Percentiles rank a stretch among this genome's conserved stretches.
Evolutionary conservation across 352 stramenopile species (phyloP).

Genomic region (Hyaloperonospora arabidopsidis): DNA sequence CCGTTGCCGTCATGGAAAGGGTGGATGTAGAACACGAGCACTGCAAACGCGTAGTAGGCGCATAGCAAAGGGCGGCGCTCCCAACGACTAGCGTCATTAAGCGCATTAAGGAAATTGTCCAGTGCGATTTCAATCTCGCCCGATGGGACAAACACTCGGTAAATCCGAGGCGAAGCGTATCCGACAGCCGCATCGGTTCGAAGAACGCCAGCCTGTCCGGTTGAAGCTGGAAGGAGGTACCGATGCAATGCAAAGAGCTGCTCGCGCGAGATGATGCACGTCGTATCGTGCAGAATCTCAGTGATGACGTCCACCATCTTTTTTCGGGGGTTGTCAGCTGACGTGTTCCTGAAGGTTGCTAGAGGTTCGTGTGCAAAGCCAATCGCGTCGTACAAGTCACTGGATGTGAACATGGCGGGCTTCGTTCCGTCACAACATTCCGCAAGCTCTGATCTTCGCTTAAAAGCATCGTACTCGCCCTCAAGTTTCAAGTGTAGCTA

Average conservation of each 20-base stretch:
- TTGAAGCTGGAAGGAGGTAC: constrained; percentile 40
- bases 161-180: constrained; percentile 71
- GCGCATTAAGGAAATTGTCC: constrained; percentile 29
- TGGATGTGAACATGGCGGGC: constrained; percentile 42
- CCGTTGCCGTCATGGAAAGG: constrained; percentile 83
- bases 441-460: constrained; percentile 31
- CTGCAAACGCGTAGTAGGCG: constrained; percentile 72
- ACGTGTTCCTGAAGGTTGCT: constrained; percentile 5
- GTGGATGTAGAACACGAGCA: constrained; percentile 80
- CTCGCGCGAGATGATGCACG: constrained; percentile 42
- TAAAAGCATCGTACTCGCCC: constrained; percentile 53
- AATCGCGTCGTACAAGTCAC: constrained; percentile 69
- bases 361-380: constrained; percentile 46
- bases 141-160: constrained; percentile 67
- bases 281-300: constrained; percentile 49
- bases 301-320: constrained; percentile 56
- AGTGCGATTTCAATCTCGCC: constrained; percentile 51
- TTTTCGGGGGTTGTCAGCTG: constrained; percentile 23
- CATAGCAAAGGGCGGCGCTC: constrained; percentile 47
- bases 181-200: constrained; percentile 55
- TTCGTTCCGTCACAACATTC: constrained; percentile 34
- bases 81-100: constrained; percentile 44
- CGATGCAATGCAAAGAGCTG: constrained; percentile 55
- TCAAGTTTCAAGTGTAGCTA: constrained; percentile 43
- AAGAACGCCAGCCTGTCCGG: constrained; percentile 40